These are phyloP conservation scores for Colletotrichum sp. DNA, from an alignment of 2,329 filamentous ascomycete genomes.

Conservation along the genomic window DNA sequence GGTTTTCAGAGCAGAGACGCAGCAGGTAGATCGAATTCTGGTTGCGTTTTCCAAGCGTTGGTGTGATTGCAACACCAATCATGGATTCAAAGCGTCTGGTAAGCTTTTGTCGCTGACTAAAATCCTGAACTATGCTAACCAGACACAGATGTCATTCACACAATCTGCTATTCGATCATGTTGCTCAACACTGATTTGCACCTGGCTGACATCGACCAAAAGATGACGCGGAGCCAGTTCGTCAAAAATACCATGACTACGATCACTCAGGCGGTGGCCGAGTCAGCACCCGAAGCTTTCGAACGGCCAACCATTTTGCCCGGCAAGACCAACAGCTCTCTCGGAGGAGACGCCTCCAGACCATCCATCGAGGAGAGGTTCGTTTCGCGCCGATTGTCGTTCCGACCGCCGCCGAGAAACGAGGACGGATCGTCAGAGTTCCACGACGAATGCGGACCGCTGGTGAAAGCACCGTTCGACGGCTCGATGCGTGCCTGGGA, in stretches of 20 bases:
- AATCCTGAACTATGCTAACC: conserved; percentile 31
- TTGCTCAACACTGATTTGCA: conserved; percentile 96
- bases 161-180: conserved; percentile 94
- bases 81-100: conserved; percentile 92
- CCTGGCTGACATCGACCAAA: conserved; percentile 90
- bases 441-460: conserved; percentile 69
- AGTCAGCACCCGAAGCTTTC: conserved; percentile 73
- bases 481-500: conserved; percentile 85
- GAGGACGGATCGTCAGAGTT: conserved; percentile 36
- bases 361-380: conserved; percentile 41
- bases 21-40: conserved; percentile 94
- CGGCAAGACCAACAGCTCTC: conserved; percentile 35
- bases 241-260: conserved; percentile 96
- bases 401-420: conserved; percentile 54
- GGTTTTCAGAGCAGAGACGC: conserved; percentile 87
- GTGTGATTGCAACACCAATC: conserved; percentile 90
- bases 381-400: conserved; percentile 50
- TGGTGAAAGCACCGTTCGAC: conserved; percentile 79
- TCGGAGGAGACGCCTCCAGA: conserved; percentile 33
- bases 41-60: conserved; percentile 88
- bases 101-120: conserved; percentile 36
- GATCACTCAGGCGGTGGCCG: conserved; percentile 76
- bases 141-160: conserved; percentile 84
- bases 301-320: conserved; percentile 63
- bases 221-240: conserved; percentile 95